A percentile compares a stretch with the other conserved stretches of the same genome.
phyloP scores from a whole-genome alignment of 2,329 filamentous ascomycete genomes.

The Fusarium longipes region DNA sequence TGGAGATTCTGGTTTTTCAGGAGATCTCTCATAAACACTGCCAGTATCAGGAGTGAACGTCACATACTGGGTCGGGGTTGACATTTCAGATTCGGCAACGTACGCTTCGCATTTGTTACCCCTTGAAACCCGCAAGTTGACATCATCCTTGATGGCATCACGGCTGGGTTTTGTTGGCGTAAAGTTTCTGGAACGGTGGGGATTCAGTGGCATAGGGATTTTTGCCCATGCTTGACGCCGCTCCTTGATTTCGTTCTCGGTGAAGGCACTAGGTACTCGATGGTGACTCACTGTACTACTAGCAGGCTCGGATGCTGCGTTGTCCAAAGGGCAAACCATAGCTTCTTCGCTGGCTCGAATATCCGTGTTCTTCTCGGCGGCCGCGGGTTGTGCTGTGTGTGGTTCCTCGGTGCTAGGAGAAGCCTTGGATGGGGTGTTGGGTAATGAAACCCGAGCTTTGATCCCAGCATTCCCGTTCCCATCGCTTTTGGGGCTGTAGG shows the following conservation, averaged over 20 bases:
- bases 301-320: not conserved
- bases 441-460: constrained; percentile 42
- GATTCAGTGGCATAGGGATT: constrained; percentile 51
- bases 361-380: not conserved
- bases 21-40: constrained; percentile 19
- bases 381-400: not conserved
- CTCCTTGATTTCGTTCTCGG: constrained; percentile 48
- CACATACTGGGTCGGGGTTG: constrained; percentile 23
- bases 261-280: constrained; percentile 43
- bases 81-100: constrained; percentile 11
- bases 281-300: constrained; percentile 1
- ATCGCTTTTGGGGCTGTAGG: constrained; percentile 15
- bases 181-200: constrained; percentile 26
- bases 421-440: constrained; percentile 20
- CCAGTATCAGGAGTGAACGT: constrained; percentile 23
- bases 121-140: not conserved
- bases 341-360: not conserved
- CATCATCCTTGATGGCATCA: not conserved
- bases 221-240: constrained; percentile 50
- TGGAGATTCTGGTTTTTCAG: not conserved
- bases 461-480: constrained; percentile 5
- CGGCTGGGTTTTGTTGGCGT: constrained; percentile 9
- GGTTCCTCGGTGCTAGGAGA: not conserved
- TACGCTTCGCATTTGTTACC: constrained; percentile 10
- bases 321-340: not conserved